A percentile compares a stretch with the other conserved stretches of the same genome.
phyloP scores from a whole-genome alignment of 2,329 filamentous ascomycete genomes.

The Sporothrix protearum region DNA sequence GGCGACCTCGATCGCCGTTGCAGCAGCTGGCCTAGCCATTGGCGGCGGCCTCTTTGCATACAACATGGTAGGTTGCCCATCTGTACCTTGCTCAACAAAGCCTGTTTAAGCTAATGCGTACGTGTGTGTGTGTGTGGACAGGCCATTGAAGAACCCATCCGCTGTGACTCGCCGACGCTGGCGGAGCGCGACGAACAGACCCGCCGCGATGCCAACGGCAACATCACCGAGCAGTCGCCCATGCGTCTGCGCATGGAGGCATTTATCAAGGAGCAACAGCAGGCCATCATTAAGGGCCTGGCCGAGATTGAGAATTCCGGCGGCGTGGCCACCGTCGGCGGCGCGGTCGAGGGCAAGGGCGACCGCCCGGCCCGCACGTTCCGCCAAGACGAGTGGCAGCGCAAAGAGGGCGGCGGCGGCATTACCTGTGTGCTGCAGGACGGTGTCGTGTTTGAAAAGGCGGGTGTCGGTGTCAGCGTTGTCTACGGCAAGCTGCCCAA shows the following conservation, averaged over 20 bases:
- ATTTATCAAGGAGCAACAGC: slow-evolving; percentile 89
- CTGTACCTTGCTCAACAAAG: neutral
- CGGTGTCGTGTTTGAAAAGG: slow-evolving; percentile 96
- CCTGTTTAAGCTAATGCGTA: neutral
- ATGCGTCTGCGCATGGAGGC: slow-evolving; percentile 98
- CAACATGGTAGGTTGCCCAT: slow-evolving; percentile 56
- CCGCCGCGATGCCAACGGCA: slow-evolving; percentile 66
- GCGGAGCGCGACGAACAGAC: slow-evolving; percentile 78
- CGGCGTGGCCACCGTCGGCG: slow-evolving; percentile 23
- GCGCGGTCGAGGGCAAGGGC: slow-evolving; percentile 35
- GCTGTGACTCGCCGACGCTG: slow-evolving; percentile 65
- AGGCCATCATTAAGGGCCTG: slow-evolving; percentile 78
- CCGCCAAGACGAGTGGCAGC: slow-evolving; percentile 78
- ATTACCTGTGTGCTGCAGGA: slow-evolving; percentile 94
- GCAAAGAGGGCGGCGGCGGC: slow-evolving; percentile 85
- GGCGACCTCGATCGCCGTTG: neutral
- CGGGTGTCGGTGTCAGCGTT: slow-evolving; percentile 88
- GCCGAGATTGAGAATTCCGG: slow-evolving; percentile 55
- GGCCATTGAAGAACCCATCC: slow-evolving; percentile 42
- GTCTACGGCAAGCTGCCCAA: slow-evolving; percentile 90
- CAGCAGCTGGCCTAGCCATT: slow-evolving; percentile 21
- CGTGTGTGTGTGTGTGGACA: too few relatives aligned
- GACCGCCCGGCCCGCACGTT: slow-evolving; percentile 55
- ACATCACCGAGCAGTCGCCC: slow-evolving; percentile 72
- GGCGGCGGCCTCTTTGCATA: slow-evolving; percentile 51